Evolutionary conservation across 495 filamentous ascomycete species (phyloP), one percentile per base, ranked within the genome.

Genomic region (Poronia punctata): DNA sequence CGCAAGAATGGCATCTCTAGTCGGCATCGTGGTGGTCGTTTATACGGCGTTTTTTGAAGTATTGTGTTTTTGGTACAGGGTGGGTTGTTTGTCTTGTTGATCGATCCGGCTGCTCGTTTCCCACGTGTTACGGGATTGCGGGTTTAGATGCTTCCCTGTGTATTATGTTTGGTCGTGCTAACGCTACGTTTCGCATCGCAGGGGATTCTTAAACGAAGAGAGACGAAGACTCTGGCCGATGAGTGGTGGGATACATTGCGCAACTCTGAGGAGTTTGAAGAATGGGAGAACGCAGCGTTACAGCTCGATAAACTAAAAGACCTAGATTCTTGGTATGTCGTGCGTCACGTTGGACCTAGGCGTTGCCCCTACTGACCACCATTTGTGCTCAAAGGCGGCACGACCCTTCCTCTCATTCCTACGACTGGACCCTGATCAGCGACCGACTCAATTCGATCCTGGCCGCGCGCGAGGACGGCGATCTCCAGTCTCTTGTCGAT

Each of bases 371-470:
- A 33, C 40, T 57, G 16, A 53, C 42, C 27, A 16, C 20, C 24
- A 40, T 27, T 22, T 41, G 11, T 26, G 25, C 30, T 27, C 25
- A 5, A 30, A 86, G 83, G 83, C 83, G 86, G 26, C 82, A 89
- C 44, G 86, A 90, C 54, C 78, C 83, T 0, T 78, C 80, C 9
- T 88, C 82, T 53, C 79, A 79, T 49, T 74, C 85, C 56, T 96
- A 96, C 63, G 89, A 95, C 63, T 94, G 88, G 68, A 72, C 76
- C 31, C 80, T 96, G 32, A 95, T 96, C 48, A 70, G 82, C 55
- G 76, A 85, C 42, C 79, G 89, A 26, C 62, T 89, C 19, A 75
- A 80, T 50, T 74, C 78, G 18, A 75, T 95, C 45, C 71, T 82
- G 44, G 74, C 71, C 26, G 83, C 86, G 1, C 80, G 83, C n/a